Base-by-base conservation (phyloP, 1,284 basidiomycete species). In the Naganishia albida region DNA sequence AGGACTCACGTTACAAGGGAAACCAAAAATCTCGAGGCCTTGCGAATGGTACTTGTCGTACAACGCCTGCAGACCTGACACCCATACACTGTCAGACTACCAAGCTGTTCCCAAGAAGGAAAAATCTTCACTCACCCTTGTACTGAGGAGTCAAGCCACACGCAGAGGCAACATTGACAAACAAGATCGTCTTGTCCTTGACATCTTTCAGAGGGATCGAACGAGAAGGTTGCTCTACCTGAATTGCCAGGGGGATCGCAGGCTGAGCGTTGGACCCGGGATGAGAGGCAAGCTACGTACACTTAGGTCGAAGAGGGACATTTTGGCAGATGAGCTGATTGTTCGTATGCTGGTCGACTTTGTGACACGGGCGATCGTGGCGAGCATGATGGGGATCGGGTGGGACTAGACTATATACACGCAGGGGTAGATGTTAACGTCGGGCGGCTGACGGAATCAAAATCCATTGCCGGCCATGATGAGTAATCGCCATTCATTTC, bases 41-140 rank as follows among this genome's bases (percentile, higher is more conserved):
- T 85, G 82, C 64, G 88, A 86, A 71, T 88, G 87, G 82, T 93
- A 88, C 78, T 92, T 91, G 70, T 93, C 86, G 78, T 93, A 86
- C 40, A 96, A 80, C 7, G 81, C 82, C 79, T 96, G 90, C 23
- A 96, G 84, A 69, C 90, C 88, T 85, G 44, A 44, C 26, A 18
- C 16, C n/a, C 15, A 53, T 53, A 2, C 4, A 16, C 15, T 43
- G 39, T 25, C 39, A 55, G n/a, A 20, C 8, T n/a, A n/a, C 28
- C 40, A 25, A n/a, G n/a, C 25, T 16, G 7, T 42, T 18, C 39
- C 4, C n/a, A 23, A n/a, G 23, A 25, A 12, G 23, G 23, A 25
- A 3, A 50, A 13, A 2, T n/a, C 10, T 15, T 13, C 10, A 39
- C 64, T 42, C 53, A 82, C 86, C 90, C 75, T 85, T 88, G 80